Evolutionary conservation across 805 yeast genomes (phyloP).

Genomic region (Metschnikowia continentalis): DNA sequence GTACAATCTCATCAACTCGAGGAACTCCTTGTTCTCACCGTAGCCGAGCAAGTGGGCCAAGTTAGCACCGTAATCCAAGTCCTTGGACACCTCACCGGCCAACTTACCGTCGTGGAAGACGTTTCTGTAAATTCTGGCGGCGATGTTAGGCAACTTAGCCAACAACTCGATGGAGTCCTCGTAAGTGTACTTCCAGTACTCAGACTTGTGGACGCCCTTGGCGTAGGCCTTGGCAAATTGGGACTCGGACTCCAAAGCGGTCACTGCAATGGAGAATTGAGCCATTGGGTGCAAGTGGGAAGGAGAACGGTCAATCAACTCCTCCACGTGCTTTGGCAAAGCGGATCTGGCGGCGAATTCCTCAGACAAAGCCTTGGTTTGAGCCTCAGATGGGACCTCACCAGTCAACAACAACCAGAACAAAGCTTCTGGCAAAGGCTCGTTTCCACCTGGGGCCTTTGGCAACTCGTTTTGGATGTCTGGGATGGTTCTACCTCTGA

Average conservation of each 20-base stretch:
- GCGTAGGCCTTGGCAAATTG: slow-evolving; percentile 70
- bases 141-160: slow-evolving; percentile 69
- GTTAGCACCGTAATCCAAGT: slow-evolving; percentile 70
- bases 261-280: slow-evolving; percentile 70
- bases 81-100: slow-evolving; percentile 47
- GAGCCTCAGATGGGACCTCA: slow-evolving; percentile 58
- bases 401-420: slow-evolving; percentile 78
- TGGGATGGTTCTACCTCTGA: slow-evolving; percentile 72
- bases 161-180: slow-evolving; percentile 69
- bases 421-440: slow-evolving; percentile 72
- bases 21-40: slow-evolving; percentile 53
- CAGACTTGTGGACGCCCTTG: slow-evolving; percentile 60
- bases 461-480: slow-evolving; percentile 68
- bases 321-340: slow-evolving; percentile 61
- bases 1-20: slow-evolving; percentile 68
- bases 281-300: slow-evolving; percentile 78
- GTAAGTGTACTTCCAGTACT: slow-evolving; percentile 71
- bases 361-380: slow-evolving; percentile 51
- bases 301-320: slow-evolving; percentile 61
- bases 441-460: slow-evolving; percentile 51
- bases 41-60: slow-evolving; percentile 62
- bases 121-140: slow-evolving; percentile 72
- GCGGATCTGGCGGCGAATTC: slow-evolving; percentile 63
- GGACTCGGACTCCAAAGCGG: slow-evolving; percentile 69
- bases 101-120: slow-evolving; percentile 52